These are phyloP conservation scores for Globisporangium takayamanum DNA, from an alignment of 352 stramenopile species.

Conservation along the genomic window DNA sequence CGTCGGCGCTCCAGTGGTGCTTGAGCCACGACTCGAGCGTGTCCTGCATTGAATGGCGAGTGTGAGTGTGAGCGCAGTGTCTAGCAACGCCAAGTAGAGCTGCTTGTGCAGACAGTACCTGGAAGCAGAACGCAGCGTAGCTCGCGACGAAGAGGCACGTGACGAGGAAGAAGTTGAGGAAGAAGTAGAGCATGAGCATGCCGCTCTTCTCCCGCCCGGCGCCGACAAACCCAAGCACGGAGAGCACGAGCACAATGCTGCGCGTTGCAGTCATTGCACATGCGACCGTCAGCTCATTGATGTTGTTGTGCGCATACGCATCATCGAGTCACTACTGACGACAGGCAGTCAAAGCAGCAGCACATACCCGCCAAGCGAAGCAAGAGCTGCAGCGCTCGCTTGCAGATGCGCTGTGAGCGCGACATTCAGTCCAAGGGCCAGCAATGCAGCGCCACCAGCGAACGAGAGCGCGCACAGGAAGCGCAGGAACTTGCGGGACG, in stretches of 20 bases:
- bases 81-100: not conserved
- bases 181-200: conserved; percentile 72
- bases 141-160: conserved; percentile 52
- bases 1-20: conserved; percentile 50
- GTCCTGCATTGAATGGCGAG: conserved; percentile 11
- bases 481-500: conserved; percentile 55
- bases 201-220: conserved; percentile 57
- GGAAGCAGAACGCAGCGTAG: conserved; percentile 62
- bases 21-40: conserved; percentile 68
- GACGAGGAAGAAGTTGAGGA: conserved; percentile 60
- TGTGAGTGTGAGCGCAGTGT: not conserved
- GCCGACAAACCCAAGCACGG: conserved; percentile 53
- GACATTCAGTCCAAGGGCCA: conserved; percentile 50
- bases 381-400: conserved; percentile 41
- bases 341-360: too few species aligned
- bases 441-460: conserved; percentile 34
- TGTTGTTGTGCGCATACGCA: not conserved
- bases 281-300: not conserved
- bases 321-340: not conserved
- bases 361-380: conserved; percentile 28
- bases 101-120: conserved; percentile 3
- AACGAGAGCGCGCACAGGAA: conserved; percentile 55
- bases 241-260: conserved; percentile 41
- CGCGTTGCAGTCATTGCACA: not conserved
- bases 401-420: conserved; percentile 39